Evolutionary conservation across 2,329 filamentous ascomycete genomes (phyloP), one percentile per base, ranked within the genome.

Genomic region (Dactylellina parvicollis): DNA sequence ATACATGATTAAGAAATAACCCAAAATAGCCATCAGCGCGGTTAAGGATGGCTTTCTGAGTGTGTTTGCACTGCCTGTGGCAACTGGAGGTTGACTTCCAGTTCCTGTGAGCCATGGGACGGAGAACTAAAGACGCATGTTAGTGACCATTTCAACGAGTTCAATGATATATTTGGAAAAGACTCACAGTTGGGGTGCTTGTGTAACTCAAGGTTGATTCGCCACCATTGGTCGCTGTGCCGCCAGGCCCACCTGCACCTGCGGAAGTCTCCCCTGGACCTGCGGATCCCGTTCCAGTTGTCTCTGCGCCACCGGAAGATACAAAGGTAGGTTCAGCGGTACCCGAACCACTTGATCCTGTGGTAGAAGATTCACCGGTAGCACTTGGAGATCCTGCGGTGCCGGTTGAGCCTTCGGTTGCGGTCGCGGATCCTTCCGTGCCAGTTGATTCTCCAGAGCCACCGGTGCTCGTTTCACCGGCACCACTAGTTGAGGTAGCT

Each of bases 21-120:
- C 60, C 54, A 73, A 30, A 34, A 73, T 42, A 8, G 26, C 14
- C 24, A 66, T 24, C 10, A 73, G 7, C 5, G 32, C 54, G 10
- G 69, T 49, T 12, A 73, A 44, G 1, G 54, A 73, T 42, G 60
- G 69, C 22, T 46, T 49, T 24, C 54, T 46, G 36, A 56, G 24
- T 20, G 36, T 36, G 55, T 54, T 73, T 40, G 69, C 69, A 47
- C 60, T 50, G 40, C 69, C 69, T n/a, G 69, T 73, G 20, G 38
- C 54, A 2, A 24, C 44, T 54, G 69, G 69, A 24, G 69, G 69
- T 16, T 16, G 16, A 3, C 12, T 30, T 3, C 54, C 44, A 22
- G 60, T 61, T 34, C 3, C 22, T 32, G 26, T 44, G 40, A 47
- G 28, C 8, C 2, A 30, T 14, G 52, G 22, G 16, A 38, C 26